These are phyloP conservation scores for Plenodomus tracheiphilus DNA, from an alignment of 2,329 filamentous ascomycete species.

Conservation along the genomic window DNA sequence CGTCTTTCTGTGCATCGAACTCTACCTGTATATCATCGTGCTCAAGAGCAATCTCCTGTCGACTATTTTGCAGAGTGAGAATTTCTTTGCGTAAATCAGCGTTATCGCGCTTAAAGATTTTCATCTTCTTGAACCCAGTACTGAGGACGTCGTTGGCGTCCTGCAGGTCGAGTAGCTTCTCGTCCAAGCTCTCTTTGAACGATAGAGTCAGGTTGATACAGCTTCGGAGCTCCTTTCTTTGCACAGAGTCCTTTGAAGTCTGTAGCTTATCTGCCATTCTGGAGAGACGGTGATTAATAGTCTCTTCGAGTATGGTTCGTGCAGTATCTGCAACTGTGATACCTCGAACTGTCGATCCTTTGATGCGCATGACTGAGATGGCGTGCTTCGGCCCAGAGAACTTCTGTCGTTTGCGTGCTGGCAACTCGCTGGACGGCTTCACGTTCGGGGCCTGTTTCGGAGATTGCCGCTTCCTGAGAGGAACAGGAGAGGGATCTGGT, in stretches of 20 bases:
- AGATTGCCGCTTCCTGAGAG: conserved; percentile 11
- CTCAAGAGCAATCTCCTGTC: conserved; percentile 54
- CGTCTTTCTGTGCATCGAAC: conserved; percentile 31
- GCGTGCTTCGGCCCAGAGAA: conserved; percentile 32
- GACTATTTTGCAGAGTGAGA: conserved; percentile 52
- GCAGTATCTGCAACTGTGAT: conserved; percentile 59
- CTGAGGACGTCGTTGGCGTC: conserved; percentile 57
- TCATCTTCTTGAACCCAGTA: conserved; percentile 50
- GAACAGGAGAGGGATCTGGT: conserved; percentile 11
- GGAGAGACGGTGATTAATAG: conserved; percentile 50
- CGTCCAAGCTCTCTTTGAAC: conserved; percentile 53
- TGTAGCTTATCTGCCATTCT: conserved; percentile 46
- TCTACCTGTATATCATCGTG: conserved; percentile 52
- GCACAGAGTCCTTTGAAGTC: conserved; percentile 45
- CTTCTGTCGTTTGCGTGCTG: conserved; percentile 34
- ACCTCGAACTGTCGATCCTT: conserved; percentile 37
- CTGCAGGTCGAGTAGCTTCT: conserved; percentile 55
- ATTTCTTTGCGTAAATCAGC: conserved; percentile 52
- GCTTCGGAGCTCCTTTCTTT: conserved; percentile 46
- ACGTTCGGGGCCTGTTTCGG: conserved; percentile 14
- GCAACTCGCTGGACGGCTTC: conserved; percentile 23
- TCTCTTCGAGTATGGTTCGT: conserved; percentile 55
- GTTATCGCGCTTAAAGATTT: conserved; percentile 50
- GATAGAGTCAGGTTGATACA: conserved; percentile 53
- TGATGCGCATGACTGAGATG: conserved; percentile 44